Evolutionary conservation across 1,139 yeast species (phyloP), one percentile per base, ranked within the genome.

Genomic region (Yamadazyma trypodendri): DNA sequence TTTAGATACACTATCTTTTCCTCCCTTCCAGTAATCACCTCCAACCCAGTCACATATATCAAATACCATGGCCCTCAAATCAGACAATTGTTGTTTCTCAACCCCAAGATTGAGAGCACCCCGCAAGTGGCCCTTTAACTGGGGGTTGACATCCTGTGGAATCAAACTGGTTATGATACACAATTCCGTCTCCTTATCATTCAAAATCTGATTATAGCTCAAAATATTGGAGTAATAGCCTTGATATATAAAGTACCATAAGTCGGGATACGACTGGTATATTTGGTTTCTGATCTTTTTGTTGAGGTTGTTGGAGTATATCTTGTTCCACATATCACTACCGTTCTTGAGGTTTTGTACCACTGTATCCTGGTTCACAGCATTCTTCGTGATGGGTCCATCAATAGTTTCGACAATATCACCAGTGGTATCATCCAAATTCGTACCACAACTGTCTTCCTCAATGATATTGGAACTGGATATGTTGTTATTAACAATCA

Each of bases 141-240:
- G 96, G 0, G 96, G 96, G 49, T 85, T 87, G n/a, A 89, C 96
- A 58, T 89, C 95, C 56, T 87, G 96, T 0, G 97, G 97, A 11
- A 89, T 81, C 51, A 90, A 71, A 44, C 90, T 75, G 1, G 95
- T 84, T 22, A 89, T 78, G 4, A 89, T 79, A 32, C 88, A 83
- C 50, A 87, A 58, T 28, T 92, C 81, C 0, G 96, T 84, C 45
- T 88, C 96, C 44, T 68, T 72, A 1, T 85, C 81, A 9, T 72
- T 59, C 28, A 89, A 64, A 2, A 87, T 70, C 4, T 72, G 82
- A 10, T 81, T 76, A 55, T 61, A 84, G 23, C 95, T 82, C 41
- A 89, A 69, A 31, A 89, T 60, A 11, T 95, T 89, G 0, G 87
- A 79, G 54, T 89, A 90, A 11, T 84, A 90, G 52, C 84, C 81